A percentile compares a stretch with the other conserved stretches of the same genome.
These are phyloP conservation scores for Arthrinium puccinioides DNA, from an alignment of 2,329 filamentous ascomycete genomes.

Conservation along the genomic window DNA sequence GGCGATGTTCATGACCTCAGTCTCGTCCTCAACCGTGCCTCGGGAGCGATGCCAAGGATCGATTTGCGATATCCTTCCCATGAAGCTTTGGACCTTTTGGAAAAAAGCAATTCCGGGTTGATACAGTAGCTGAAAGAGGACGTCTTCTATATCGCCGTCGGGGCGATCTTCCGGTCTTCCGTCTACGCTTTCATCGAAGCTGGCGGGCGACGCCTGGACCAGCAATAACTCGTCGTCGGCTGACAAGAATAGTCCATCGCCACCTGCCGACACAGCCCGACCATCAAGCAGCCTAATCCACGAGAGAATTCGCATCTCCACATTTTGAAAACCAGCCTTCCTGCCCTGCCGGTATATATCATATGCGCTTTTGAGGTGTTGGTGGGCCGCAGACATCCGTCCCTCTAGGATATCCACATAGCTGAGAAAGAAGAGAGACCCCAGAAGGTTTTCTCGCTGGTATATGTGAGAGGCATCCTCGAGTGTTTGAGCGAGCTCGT, in stretches of 20 bases:
- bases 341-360: slow-evolving; percentile 34
- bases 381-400: slow-evolving; percentile 36
- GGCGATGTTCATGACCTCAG: slow-evolving; percentile 48
- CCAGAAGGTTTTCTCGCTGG: slow-evolving; percentile 35
- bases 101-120: slow-evolving; percentile 50
- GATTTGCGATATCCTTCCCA: slow-evolving; percentile 48
- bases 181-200: slow-evolving; percentile 23
- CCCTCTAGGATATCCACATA: slow-evolving; percentile 43
- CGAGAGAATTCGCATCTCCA: slow-evolving; percentile 41
- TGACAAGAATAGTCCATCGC: slow-evolving; percentile 44
- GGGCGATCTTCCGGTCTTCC: slow-evolving; percentile 11
- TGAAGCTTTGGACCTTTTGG: slow-evolving; percentile 50
- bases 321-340: slow-evolving; percentile 25
- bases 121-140: slow-evolving; percentile 46
- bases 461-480: slow-evolving; percentile 16
- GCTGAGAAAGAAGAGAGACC: slow-evolving; percentile 44
- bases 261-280: slow-evolving; percentile 47
- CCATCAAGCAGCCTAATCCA: slow-evolving; percentile 50
- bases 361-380: slow-evolving; percentile 42
- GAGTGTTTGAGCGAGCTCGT: slow-evolving; percentile 21
- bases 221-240: slow-evolving; percentile 39
- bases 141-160: slow-evolving; percentile 36
- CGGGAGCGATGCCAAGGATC: slow-evolving; percentile 49
- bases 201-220: slow-evolving; percentile 34
- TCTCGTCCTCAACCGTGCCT: slow-evolving; percentile 50